Base-by-base conservation (phyloP, 352 stramenopile genomes). In the Globisporangium viniferum region DNA sequence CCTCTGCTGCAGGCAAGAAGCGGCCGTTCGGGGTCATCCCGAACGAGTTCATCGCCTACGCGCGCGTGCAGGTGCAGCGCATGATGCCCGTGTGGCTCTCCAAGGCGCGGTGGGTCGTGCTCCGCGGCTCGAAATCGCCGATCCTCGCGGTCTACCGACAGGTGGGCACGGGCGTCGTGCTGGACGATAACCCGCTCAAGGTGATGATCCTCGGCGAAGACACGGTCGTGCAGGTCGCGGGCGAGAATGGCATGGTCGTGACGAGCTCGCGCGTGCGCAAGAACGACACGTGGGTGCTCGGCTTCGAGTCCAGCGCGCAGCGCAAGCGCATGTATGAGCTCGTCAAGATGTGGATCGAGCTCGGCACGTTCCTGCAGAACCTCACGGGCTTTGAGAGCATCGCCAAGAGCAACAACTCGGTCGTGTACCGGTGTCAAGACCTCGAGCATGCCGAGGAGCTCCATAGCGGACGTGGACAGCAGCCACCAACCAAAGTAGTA, bases 91-190 rank as follows among this genome's bases (percentile, higher is more conserved):
- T 79, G 31, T 91, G 82, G 80, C 70, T 89, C 48, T 70, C 79
- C 5, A 82, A 79, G 55, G 67, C 69, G 15, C 79, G 82, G 5
- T 89, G 81, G 79, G 55, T 91, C 20, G 81, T 89, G 46, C 68
- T 91, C 15, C 80, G 82, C 5, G 82, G 82, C 15, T 86, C 79
- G 63, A 91, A 89, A 70, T 76, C 79, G 22, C 82, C 82, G 4
- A 77, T 84, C 5, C 64, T 89, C 31, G 80, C 81, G 1, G 79
- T 88, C 1, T 84, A 89, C 35, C 71, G 79, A 9, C 79, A 86
- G 15, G 69, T 72, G 14, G 31, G 22, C 10, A 29, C 14, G 2
- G 59, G 51, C n/a, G 67, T 76, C n/a, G 66, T 73, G 24, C 69
- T 75, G 48, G 67, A 83, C 44, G 76, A 73, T 33, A 66, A 80